Evolutionary conservation across 345 rosid species (phyloP).

Genomic region (Eucalyptus lansdowneana): DNA sequence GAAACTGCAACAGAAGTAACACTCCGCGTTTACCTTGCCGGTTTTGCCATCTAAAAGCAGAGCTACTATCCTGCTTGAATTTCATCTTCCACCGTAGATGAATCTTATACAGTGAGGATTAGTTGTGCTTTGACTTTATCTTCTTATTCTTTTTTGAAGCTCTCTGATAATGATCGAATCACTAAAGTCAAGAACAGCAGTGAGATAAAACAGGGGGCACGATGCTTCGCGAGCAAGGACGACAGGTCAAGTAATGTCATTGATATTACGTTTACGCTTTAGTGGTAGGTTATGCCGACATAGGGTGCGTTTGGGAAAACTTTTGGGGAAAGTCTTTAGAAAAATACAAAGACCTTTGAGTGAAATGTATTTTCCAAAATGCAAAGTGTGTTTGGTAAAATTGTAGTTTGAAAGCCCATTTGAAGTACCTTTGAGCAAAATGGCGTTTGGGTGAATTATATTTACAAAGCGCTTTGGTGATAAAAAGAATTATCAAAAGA

Average conservation of each 20-base stretch:
- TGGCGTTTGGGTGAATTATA: too few relatives aligned
- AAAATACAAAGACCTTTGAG: too few relatives aligned
- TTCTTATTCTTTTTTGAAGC: background rate
- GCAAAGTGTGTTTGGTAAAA: too few relatives aligned
- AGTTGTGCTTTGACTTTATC: background rate
- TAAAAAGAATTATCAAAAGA: too few relatives aligned
- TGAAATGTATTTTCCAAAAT: too few relatives aligned
- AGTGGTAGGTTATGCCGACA: background rate
- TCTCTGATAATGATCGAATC: background rate
- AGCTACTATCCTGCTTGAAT: background rate
- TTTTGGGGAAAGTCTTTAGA: too few relatives aligned
- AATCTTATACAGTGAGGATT: background rate
- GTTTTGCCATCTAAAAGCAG: background rate
- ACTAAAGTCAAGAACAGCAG: background rate
- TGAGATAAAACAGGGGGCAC: background rate
- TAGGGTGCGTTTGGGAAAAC: too few relatives aligned
- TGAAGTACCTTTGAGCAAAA: too few relatives aligned
- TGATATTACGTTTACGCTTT: background rate
- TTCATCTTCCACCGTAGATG: background rate
- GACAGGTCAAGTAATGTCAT: background rate
- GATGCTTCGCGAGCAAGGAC: background rate
- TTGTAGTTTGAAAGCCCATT: too few relatives aligned
- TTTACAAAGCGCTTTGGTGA: too few relatives aligned
- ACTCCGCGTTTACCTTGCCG: background rate
- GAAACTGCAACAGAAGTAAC: background rate